Evolutionary conservation across 371 early-diverging fungal genomes (phyloP).

Genomic region (Apophysomyces trapeziformis): DNA sequence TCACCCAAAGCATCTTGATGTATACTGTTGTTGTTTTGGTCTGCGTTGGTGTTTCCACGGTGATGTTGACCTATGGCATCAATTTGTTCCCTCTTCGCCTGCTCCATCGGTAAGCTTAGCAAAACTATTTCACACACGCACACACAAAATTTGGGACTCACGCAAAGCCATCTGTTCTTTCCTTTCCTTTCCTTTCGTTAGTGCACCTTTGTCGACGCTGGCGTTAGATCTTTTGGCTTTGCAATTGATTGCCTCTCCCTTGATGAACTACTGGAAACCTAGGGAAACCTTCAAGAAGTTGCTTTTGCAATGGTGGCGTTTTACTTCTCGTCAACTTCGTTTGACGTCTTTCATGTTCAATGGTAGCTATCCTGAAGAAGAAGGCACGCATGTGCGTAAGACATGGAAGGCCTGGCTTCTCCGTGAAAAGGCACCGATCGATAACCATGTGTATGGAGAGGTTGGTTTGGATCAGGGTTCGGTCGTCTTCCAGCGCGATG

Average conservation of each 20-base stretch:
- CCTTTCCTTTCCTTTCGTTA: conserved; percentile 20
- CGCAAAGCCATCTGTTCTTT: background rate
- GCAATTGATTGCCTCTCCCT: conserved; percentile 66
- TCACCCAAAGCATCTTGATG: conserved; percentile 71
- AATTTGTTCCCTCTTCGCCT: conserved; percentile 18
- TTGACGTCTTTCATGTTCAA: conserved; percentile 82
- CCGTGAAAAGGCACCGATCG: conserved; percentile 16
- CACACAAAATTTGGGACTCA: background rate
- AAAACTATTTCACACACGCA: conserved; percentile 16
- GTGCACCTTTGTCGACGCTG: conserved; percentile 68
- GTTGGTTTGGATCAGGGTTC: conserved; percentile 30
- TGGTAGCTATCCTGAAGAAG: conserved; percentile 65
- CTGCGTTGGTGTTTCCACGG: conserved; percentile 62
- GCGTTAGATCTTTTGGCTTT: conserved; percentile 75
- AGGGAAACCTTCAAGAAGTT: conserved; percentile 40
- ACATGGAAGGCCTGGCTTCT: conserved; percentile 48
- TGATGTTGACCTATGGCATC: conserved; percentile 26
- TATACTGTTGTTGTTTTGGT: conserved; percentile 71
- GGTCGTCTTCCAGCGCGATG: conserved; percentile 51
- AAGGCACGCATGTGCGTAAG: conserved; percentile 45
- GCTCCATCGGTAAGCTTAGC: conserved; percentile 32
- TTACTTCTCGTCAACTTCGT: conserved; percentile 60
- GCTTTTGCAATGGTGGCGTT: conserved; percentile 68
- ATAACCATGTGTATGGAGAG: conserved; percentile 12
- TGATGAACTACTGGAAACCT: conserved; percentile 54